Percentiles rank a stretch among this genome's conserved stretches.
Evolutionary conservation across 306 rosid species (phyloP).

Genomic region (Quercus wislizeni): DNA sequence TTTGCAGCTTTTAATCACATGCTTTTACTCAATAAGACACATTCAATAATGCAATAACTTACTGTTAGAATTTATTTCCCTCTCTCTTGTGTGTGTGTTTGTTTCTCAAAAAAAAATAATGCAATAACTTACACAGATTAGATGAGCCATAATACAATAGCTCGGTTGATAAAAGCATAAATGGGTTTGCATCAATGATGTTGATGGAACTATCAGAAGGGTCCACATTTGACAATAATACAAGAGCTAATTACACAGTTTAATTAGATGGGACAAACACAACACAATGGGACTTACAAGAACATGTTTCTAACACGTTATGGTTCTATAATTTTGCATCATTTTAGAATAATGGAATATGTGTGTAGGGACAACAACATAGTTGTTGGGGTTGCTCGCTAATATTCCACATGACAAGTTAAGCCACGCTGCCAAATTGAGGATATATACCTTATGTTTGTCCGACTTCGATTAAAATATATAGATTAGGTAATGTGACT

Average conservation of each 20-base stretch:
- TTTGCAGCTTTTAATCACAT: too few species aligned
- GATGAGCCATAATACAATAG: too few species aligned
- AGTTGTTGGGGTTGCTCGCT: not conserved
- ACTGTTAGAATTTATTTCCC: too few species aligned
- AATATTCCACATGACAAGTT: conserved; percentile 10
- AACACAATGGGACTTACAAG: not conserved
- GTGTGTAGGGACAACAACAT: not conserved
- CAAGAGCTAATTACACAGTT: too few species aligned
- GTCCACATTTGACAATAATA: not conserved
- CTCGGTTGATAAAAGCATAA: too few species aligned
- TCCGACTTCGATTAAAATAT: not conserved
- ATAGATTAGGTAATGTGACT: not conserved
- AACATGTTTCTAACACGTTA: not conserved
- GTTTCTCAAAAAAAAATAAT: too few species aligned
- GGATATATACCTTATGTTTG: not conserved
- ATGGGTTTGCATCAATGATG: not conserved
- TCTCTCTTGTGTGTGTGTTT: too few species aligned
- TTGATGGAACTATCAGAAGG: not conserved
- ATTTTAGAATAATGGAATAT: too few species aligned
- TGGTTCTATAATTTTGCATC: not conserved
- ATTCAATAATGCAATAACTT: too few species aligned
- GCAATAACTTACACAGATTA: too few species aligned
- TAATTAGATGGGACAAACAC: not conserved
- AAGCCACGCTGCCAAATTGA: conserved; percentile 15
- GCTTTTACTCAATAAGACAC: too few species aligned